Base-by-base conservation (phyloP, 306 rosid genomes). In the Sechiopsis laciniata region DNA sequence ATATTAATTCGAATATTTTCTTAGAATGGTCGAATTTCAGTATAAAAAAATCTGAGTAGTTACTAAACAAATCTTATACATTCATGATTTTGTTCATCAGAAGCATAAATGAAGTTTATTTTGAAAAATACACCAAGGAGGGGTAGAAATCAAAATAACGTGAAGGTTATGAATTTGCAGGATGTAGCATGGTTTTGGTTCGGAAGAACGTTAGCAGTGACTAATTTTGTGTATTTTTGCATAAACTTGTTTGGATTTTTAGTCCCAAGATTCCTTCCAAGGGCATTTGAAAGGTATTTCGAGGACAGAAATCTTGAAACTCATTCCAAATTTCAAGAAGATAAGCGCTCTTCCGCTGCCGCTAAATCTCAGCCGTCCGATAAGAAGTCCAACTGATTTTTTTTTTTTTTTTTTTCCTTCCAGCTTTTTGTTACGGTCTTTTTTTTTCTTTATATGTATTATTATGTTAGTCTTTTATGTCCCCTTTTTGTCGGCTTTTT, bases 181-280 rank as follows among this genome's bases (percentile, higher is more conserved):
- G 95, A 87, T 67, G 21, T 50, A 5, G 86, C 79, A 13, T 89
- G 97, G 97, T 76, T 59, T 81, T 88, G 94, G 96, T 91, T 89
- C 68, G 97, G 95, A 79, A 87, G 88, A 80, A 74, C 70, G 71
- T 71, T 89, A 10, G 86, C 96, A 0, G 54, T 80, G 75, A 80
- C 86, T 0, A 92, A 92, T 65, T 20, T 89, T 71, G 74, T 10
- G 3, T 92, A 89, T 63, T 89, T 92, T 75, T 84, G 85, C 0
- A 72, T 80, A 68, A 92, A 92, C 69, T 77, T 92, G 57, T 88
- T 84, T n/a, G 84, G 75, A 4, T 92, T 92, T 82, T 72, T 92
- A 82, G 79, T 92, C 61, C 96, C 96, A 0, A 76, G 82, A 71
- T 92, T 92, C 59, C 95, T 92, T 75, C 97, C 97, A 2, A 84